phyloP scores from a whole-genome alignment of 352 stramenopile genomes.

The Pythium myriotylum region DNA sequence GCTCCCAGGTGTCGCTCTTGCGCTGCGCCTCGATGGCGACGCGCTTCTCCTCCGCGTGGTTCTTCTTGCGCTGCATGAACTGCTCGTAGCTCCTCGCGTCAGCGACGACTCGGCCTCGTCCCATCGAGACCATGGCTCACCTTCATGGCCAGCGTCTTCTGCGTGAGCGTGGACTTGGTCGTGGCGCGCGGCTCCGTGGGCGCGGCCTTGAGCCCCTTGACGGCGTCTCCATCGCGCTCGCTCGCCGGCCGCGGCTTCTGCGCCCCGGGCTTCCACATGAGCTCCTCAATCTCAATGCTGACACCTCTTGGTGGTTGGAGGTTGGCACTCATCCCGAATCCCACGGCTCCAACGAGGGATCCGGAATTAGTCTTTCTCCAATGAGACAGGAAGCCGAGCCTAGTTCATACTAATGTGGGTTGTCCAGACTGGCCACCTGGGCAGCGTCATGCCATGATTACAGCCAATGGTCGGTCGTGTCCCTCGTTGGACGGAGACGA shows the following conservation, averaged over 20 bases:
- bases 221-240: constrained; percentile 20
- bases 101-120: too few species aligned
- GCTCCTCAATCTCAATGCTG: neutral
- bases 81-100: constrained; percentile 15
- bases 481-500: constrained; percentile 6
- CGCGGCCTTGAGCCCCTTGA: constrained; percentile 21
- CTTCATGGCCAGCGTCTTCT: constrained; percentile 90
- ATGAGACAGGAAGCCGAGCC: constrained; percentile 1
- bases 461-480: constrained; percentile 20
- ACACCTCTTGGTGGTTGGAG: constrained; percentile 37
- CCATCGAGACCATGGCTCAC: constrained; percentile 12
- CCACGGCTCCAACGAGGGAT: constrained; percentile 14
- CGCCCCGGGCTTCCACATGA: constrained; percentile 68
- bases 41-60: constrained; percentile 53
- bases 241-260: constrained; percentile 26
- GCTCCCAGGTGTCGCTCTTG: constrained; percentile 64
- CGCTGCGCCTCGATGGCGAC: constrained; percentile 54
- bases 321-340: constrained; percentile 26
- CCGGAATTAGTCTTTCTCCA: too few species aligned
- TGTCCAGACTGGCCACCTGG: neutral
- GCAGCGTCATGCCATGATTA: constrained; percentile 12
- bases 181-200: constrained; percentile 32
- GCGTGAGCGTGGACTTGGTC: constrained; percentile 58
- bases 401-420: constrained; percentile 5
- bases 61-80: constrained; percentile 89